Evolutionary conservation across 2,329 filamentous ascomycete species (phyloP).

Genomic region (Trichoderma sp.): DNA sequence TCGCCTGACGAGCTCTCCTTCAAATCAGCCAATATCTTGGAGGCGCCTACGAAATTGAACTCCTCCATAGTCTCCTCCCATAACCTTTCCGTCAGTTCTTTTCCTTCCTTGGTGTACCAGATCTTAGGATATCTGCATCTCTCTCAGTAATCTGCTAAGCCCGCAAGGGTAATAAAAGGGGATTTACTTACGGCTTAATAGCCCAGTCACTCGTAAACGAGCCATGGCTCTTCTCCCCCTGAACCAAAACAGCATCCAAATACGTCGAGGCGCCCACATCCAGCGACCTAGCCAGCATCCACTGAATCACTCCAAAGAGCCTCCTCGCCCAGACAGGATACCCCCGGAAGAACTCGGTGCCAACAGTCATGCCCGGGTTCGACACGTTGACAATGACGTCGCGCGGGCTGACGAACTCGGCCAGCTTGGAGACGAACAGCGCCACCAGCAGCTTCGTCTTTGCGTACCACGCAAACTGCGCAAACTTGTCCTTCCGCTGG

Average conservation of each 20-base stretch:
- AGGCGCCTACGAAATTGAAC: background rate
- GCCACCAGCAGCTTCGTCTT: background rate
- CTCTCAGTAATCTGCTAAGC: background rate
- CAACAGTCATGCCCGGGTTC: slow-evolving; percentile 40
- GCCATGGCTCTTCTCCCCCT: slow-evolving; percentile 2
- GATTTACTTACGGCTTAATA: background rate
- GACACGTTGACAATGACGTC: slow-evolving; percentile 44
- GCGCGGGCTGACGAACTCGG: slow-evolving; percentile 39
- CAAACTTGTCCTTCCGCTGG: background rate
- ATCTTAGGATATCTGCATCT: background rate
- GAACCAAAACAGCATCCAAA: background rate
- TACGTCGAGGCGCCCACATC: background rate
- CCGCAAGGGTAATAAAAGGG: background rate
- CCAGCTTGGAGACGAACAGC: slow-evolving; percentile 35
- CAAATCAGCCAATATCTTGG: background rate
- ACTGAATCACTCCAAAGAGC: background rate
- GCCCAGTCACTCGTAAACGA: slow-evolving; percentile 8
- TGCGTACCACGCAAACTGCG: slow-evolving; percentile 1
- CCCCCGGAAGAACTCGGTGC: slow-evolving; percentile 31
- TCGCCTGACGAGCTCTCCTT: background rate
- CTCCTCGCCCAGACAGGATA: background rate
- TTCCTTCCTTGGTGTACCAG: background rate
- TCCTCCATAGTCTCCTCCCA: slow-evolving; percentile 6
- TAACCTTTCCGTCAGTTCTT: background rate
- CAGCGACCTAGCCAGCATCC: background rate